Evolutionary conservation across 2,329 filamentous ascomycete species (phyloP).

Genomic region (Sporothrix globosa): DNA sequence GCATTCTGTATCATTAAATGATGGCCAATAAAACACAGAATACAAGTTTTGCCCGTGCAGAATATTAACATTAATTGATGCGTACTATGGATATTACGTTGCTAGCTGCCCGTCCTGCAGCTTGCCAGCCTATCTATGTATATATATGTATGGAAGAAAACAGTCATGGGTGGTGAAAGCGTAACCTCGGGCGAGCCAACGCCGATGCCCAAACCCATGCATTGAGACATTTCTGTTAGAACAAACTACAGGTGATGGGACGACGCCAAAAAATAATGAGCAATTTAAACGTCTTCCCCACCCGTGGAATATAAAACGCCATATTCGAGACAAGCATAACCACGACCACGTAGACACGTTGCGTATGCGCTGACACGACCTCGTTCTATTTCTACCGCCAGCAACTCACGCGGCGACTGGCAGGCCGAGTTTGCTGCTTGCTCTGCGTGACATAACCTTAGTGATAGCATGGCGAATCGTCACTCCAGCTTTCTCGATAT

Average conservation of each 20-base stretch:
- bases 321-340: background rate
- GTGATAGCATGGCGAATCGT: slow-evolving; percentile 90
- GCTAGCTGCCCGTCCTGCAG: background rate
- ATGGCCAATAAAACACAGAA: background rate
- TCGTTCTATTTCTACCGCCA: background rate
- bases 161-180: background rate
- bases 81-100: background rate
- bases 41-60: background rate
- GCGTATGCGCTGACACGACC: background rate
- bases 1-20: background rate
- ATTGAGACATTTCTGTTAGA: background rate
- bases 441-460: slow-evolving; percentile 76
- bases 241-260: too few species aligned
- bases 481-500: slow-evolving; percentile 90
- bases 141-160: too few species aligned
- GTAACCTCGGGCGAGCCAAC: too few species aligned
- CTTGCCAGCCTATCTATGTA: background rate
- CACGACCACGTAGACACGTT: background rate
- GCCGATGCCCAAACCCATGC: background rate
- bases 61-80: slow-evolving; percentile 12
- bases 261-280: background rate
- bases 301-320: background rate
- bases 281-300: background rate
- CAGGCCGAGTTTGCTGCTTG: slow-evolving; percentile 39
- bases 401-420: slow-evolving; percentile 32